Evolutionary conservation across 2,329 filamentous ascomycete genomes (phyloP).

Genomic region (Aspergillus udagawae): DNA sequence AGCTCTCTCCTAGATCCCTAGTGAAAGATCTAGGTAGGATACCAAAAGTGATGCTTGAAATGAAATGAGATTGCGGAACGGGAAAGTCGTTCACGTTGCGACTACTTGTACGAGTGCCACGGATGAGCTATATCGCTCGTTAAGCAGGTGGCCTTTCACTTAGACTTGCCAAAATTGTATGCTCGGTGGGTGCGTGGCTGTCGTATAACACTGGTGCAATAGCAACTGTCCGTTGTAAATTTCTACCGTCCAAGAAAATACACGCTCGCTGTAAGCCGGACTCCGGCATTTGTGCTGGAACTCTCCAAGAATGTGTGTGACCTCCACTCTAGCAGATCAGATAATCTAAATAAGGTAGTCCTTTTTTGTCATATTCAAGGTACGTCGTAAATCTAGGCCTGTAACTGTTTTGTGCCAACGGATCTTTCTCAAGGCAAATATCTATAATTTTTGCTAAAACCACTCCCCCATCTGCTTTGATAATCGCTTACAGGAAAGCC

Average conservation of each 20-base stretch:
- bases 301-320: neutral
- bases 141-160: neutral
- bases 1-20: constrained; percentile 4
- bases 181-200: neutral
- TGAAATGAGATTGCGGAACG: neutral
- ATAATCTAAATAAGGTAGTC: neutral
- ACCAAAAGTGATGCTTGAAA: constrained; percentile 2
- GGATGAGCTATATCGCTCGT: neutral
- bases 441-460: constrained; percentile 1
- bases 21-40: constrained; percentile 12
- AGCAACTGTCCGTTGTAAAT: neutral
- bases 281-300: neutral
- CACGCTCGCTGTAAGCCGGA: neutral
- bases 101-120: neutral
- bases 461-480: neutral
- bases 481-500: constrained; percentile 65
- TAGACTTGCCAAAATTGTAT: neutral
- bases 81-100: neutral
- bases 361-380: neutral
- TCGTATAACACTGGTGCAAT: neutral
- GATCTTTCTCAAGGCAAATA: neutral
- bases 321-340: neutral
- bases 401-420: neutral
- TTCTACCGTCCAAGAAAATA: neutral
- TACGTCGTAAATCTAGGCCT: neutral